Evolutionary conservation across 179 eudicot genomes (phyloP).

Genomic region (Silene vulgaris): DNA sequence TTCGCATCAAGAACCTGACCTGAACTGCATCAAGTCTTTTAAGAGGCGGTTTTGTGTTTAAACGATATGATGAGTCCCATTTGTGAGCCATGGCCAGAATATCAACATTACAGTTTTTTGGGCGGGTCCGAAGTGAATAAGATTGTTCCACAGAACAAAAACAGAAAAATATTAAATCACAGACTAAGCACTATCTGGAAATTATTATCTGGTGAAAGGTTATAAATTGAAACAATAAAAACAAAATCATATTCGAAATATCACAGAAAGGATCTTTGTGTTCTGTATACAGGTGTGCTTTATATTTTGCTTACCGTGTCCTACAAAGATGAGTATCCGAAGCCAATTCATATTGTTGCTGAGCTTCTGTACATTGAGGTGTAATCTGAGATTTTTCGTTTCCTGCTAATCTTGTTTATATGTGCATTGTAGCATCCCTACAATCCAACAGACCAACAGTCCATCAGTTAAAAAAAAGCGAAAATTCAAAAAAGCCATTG

Average conservation of each 20-base stretch:
- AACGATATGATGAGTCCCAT: too few relatives aligned
- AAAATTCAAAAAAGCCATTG: not conserved
- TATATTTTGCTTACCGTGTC: conserved; percentile 17
- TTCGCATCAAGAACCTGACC: too few relatives aligned
- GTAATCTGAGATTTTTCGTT: not conserved
- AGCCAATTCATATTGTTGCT: conserved; percentile 15
- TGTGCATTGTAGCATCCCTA: conserved; percentile 7
- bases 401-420: conserved; percentile 12
- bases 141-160: not conserved
- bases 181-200: not conserved
- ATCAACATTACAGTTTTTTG: conserved; percentile 41
- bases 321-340: not conserved
- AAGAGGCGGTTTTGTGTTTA: too few relatives aligned
- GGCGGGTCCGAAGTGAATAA: conserved; percentile 43
- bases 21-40: too few relatives aligned
- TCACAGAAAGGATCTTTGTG: not conserved
- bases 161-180: not conserved
- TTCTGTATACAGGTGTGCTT: conserved; percentile 6
- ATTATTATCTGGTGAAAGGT: not conserved
- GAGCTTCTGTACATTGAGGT: conserved; percentile 10
- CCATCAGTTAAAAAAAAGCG: not conserved
- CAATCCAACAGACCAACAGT: not conserved
- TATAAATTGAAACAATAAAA: not conserved
- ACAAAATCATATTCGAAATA: not conserved
- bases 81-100: too few relatives aligned